A percentile compares a stretch with the other conserved stretches of the same genome.
These are phyloP conservation scores for Falciphora oryzae DNA, from an alignment of 2,329 filamentous ascomycete genomes.

Conservation along the genomic window DNA sequence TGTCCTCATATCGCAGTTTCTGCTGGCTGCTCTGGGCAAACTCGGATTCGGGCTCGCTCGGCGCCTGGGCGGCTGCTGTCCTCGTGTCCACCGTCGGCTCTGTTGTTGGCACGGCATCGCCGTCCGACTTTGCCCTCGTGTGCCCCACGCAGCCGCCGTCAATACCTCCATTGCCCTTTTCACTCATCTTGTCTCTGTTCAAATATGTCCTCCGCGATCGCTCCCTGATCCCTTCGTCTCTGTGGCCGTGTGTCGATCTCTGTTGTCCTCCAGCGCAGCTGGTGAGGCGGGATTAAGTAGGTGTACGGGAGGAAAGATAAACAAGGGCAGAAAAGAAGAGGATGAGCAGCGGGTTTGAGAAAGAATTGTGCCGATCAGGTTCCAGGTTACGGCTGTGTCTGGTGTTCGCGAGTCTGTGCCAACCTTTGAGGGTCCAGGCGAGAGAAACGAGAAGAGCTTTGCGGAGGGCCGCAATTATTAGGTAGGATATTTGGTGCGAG, in stretches of 20 bases:
- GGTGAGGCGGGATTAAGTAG: constrained; percentile 2
- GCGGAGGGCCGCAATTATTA: neutral
- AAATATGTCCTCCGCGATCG: neutral
- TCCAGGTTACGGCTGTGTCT: neutral
- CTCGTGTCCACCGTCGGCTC: constrained; percentile 37
- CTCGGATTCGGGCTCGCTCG: constrained; percentile 27
- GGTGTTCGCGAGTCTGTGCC: neutral
- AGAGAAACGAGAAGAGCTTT: neutral
- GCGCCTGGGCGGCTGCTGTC: constrained; percentile 23
- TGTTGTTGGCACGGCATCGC: constrained; percentile 32
- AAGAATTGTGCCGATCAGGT: neutral
- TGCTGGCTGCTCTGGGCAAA: constrained; percentile 21
- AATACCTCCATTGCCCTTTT: constrained; percentile 39
- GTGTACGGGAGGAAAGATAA: neutral
- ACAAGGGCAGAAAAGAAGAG: neutral
- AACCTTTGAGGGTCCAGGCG: neutral
- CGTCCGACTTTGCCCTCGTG: constrained; percentile 36
- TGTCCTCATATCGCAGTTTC: neutral
- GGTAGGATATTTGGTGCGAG: neutral
- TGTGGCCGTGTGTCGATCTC: neutral
- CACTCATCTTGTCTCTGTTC: constrained; percentile 30
- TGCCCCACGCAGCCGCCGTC: constrained; percentile 32
- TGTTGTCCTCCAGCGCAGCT: constrained; percentile 5
- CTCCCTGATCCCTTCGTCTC: neutral
- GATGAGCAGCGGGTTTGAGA: neutral